phyloP scores from a whole-genome alignment of 257 asterid genomes.

The Primulina eburnea region DNA sequence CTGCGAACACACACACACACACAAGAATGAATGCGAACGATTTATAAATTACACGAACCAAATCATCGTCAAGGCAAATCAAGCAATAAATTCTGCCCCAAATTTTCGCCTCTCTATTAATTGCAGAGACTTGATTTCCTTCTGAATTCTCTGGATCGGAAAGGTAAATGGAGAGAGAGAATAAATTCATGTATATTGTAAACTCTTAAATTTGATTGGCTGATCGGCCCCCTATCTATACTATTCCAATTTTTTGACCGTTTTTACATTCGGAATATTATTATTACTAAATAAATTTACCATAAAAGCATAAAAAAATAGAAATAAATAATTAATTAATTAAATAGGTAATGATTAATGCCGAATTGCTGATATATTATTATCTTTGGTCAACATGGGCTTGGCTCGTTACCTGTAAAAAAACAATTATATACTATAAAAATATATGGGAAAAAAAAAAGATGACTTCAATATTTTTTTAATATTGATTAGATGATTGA shows the following conservation, averaged over 20 bases:
- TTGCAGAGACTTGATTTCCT: conserved; percentile 36
- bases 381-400: too few relatives aligned
- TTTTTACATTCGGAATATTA: not conserved
- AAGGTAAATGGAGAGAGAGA: conserved; percentile 40
- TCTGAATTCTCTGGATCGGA: conserved; percentile 32
- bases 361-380: too few relatives aligned
- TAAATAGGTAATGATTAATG: too few relatives aligned
- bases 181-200: conserved; percentile 1
- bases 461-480: too few relatives aligned
- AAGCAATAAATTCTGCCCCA: conserved; percentile 16
- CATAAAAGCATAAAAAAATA: too few relatives aligned
- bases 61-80: conserved; percentile 28
- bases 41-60: conserved; percentile 24
- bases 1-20: conserved; percentile 30
- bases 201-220: conserved; percentile 29
- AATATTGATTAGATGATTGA: not conserved
- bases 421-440: not conserved
- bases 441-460: too few relatives aligned
- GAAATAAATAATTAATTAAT: too few relatives aligned
- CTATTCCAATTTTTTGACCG: not conserved
- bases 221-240: conserved; percentile 11
- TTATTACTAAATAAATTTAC: too few relatives aligned
- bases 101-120: conserved; percentile 30
- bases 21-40: conserved; percentile 27
- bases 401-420: too few relatives aligned